These are phyloP conservation scores for Symbiodinium pilosum DNA, from an alignment of 73 alveolate genomes.

Conservation along the genomic window DNA sequence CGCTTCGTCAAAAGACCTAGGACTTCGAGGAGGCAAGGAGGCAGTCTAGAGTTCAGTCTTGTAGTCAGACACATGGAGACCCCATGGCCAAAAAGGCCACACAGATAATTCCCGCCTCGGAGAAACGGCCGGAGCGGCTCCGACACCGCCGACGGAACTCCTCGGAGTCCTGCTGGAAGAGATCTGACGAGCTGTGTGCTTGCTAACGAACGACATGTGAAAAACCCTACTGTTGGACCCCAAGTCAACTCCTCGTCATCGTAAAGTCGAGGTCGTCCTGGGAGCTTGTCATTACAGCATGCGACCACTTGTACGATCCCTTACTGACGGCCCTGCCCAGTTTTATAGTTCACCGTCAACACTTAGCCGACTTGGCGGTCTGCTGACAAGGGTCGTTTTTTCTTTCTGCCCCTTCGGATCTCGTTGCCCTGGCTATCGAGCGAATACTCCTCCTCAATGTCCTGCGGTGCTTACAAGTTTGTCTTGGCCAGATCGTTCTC, in stretches of 20 bases:
- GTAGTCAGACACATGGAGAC: neutral
- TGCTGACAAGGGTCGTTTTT: constrained; percentile 14
- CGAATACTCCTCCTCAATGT: constrained; percentile 65
- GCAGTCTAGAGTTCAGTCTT: no score
- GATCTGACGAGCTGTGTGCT: neutral
- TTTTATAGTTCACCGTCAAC: neutral
- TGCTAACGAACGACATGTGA: neutral
- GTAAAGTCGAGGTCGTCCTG: neutral
- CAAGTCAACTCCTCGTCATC: neutral
- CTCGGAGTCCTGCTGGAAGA: constrained; percentile 64
- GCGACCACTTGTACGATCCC: neutral
- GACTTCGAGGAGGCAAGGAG: no score
- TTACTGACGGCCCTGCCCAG: neutral
- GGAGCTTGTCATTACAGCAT: neutral
- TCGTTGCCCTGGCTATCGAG: constrained; percentile 4
- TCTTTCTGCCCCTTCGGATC: constrained; percentile 14
- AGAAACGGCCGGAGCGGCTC: constrained; percentile 65
- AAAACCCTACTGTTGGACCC: neutral
- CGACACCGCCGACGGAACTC: constrained; percentile 40
- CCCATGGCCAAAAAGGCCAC: neutral
- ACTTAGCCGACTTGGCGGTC: neutral
- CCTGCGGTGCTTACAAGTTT: neutral
- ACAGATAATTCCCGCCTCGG: neutral
- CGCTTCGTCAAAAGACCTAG: no score
- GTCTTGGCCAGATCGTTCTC: neutral